Conservation (phyloP, 164 flowering plant genomes). For the Amborella trichopoda region DNA sequence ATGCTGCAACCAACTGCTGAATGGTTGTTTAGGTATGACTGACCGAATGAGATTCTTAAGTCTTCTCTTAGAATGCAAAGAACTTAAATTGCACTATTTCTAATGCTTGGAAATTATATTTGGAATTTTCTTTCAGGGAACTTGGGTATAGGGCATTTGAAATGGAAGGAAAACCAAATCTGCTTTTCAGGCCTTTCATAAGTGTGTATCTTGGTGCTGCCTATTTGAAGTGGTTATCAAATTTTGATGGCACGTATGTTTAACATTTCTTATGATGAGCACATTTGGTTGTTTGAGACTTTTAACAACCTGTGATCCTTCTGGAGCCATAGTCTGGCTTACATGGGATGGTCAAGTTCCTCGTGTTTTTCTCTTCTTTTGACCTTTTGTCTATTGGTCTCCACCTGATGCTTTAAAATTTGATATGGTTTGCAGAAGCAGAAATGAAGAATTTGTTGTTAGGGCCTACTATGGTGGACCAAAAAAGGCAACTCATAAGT, state of each 20-base stretch:
- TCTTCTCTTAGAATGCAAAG: not conserved
- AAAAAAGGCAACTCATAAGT: constrained; percentile 74
- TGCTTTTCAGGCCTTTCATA: constrained; percentile 57
- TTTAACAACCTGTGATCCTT: no score
- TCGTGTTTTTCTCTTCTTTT: not conserved
- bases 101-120: not conserved
- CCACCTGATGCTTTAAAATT: no score
- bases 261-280: no score
- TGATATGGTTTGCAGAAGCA: constrained; percentile 39
- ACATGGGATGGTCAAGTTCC: no score
- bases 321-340: no score
- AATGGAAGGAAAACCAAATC: constrained; percentile 29
- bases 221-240: constrained; percentile 65
- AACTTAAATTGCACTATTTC: not conserved
- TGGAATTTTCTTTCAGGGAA: constrained; percentile 38
- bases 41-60: not conserved
- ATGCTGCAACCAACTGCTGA: constrained; percentile 53
- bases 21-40: constrained; percentile 48
- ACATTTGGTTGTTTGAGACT: no score
- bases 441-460: constrained; percentile 78
- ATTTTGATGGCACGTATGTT: constrained; percentile 52
- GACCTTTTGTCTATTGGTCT: not conserved
- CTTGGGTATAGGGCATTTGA: constrained; percentile 40
- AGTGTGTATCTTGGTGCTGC: constrained; percentile 80
- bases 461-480: constrained; percentile 74